These are phyloP conservation scores for Pleurotus sapidus DNA, from an alignment of 768 basidiomycete genomes.

Conservation along the genomic window DNA sequence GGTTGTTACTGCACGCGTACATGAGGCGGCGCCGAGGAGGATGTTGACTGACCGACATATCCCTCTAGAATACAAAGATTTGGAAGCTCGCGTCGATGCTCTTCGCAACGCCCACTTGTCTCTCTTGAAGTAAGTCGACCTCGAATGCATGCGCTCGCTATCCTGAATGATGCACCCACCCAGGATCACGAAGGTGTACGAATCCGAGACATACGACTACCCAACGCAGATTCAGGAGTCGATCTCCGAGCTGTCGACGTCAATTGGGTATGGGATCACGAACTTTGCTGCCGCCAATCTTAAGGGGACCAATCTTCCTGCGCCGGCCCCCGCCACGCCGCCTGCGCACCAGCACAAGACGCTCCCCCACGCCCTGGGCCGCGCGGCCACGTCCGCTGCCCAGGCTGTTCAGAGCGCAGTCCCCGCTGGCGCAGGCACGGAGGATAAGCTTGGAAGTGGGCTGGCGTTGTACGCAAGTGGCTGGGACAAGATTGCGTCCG, in stretches of 20 bases:
- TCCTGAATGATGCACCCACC: too few species aligned
- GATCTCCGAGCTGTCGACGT: conserved; percentile 65
- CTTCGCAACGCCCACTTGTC: conserved; percentile 74
- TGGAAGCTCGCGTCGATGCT: conserved; percentile 93
- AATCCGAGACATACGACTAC: conserved; percentile 85
- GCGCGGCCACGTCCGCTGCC: conserved; percentile 69
- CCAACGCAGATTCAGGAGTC: conserved; percentile 88
- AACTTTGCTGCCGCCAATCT: conserved; percentile 86
- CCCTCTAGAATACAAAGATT: conserved; percentile 87
- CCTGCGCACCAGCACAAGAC: conserved; percentile 84
- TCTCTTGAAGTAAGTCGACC: conserved; percentile 64
- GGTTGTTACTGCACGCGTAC: too few species aligned
- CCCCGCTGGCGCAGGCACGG: conserved; percentile 38
- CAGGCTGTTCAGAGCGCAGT: conserved; percentile 39
- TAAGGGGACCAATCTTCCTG: conserved; percentile 85
- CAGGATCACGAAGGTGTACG: conserved; percentile 88
- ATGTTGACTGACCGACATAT: too few species aligned
- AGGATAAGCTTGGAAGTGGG: conserved; percentile 75
- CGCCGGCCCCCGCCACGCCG: conserved; percentile 58
- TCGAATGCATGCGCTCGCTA: background rate
- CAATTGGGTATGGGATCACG: conserved; percentile 71
- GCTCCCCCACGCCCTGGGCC: conserved; percentile 89
- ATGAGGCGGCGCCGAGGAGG: too few species aligned
- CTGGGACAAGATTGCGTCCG: conserved; percentile 79
- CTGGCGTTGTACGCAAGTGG: conserved; percentile 77